Conservation (phyloP, 139 green algal species). For the Gonium pectorale region DNA sequence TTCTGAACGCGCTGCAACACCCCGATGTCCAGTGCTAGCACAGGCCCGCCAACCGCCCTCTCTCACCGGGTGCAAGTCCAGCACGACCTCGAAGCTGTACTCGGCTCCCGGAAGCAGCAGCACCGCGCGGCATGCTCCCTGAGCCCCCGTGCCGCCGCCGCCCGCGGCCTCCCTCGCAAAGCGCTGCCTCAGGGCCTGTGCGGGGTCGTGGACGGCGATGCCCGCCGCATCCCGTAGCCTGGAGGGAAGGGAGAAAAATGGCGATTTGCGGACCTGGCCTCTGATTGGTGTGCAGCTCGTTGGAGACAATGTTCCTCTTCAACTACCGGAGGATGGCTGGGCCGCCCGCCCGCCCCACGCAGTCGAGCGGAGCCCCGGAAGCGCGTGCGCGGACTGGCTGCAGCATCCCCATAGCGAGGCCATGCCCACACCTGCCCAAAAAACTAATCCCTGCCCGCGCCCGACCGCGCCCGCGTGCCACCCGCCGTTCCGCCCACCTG, state of each 20-base stretch:
- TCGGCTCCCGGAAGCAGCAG: not conserved
- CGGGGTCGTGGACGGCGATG: not conserved
- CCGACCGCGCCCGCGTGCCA: not conserved
- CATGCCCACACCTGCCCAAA: too few species aligned
- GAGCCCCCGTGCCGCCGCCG: not conserved
- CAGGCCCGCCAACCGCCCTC: too few species aligned
- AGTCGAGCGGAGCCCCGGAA: too few species aligned
- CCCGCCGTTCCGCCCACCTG: not conserved
- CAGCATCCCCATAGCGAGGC: too few species aligned
- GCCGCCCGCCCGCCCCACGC: too few species aligned
- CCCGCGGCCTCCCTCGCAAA: not conserved
- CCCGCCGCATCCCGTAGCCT: constrained; percentile 8
- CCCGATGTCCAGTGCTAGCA: too few species aligned
- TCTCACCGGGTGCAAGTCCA: too few species aligned
- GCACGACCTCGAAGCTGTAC: not conserved
- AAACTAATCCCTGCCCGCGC: too few species aligned
- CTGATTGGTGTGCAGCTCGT: not conserved
- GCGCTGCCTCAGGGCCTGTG: not conserved
- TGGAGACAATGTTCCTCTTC: not conserved
- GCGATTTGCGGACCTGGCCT: too few species aligned
- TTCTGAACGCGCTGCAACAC: too few species aligned
- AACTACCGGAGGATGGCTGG: too few species aligned
- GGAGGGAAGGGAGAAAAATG: not conserved
- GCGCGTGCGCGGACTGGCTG: too few species aligned
- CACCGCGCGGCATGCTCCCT: not conserved